phyloP scores from a whole-genome alignment of 441 rosid genomes.

The Jatropha multifida region DNA sequence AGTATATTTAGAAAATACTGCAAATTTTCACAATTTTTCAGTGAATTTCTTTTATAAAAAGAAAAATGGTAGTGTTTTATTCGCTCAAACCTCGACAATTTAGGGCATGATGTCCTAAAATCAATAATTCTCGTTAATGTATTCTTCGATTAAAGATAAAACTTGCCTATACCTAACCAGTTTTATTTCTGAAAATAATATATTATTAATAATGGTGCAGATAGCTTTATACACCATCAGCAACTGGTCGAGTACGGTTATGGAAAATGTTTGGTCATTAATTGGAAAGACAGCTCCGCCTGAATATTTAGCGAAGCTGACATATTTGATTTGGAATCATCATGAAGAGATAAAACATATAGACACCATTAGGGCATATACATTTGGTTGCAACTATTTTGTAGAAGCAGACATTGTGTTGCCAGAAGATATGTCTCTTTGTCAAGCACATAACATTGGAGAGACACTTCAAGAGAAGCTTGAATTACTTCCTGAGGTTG shows the following conservation, averaged over 20 bases:
- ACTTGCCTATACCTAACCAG: too few relatives aligned
- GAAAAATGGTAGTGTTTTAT: too few relatives aligned
- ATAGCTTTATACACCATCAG: conserved; percentile 64
- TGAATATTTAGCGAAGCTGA: conserved; percentile 59
- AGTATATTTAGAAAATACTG: conserved; percentile 12
- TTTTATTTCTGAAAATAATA: too few relatives aligned
- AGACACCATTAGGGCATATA: conserved; percentile 67
- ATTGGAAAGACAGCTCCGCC: conserved; percentile 72
- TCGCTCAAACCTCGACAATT: too few relatives aligned
- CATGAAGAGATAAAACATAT: conserved; percentile 62
- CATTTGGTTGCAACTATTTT: conserved; percentile 61
- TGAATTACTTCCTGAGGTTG: conserved; percentile 63
- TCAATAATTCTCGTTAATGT: too few relatives aligned
- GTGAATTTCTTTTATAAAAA: too few relatives aligned
- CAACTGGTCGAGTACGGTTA: conserved; percentile 62
- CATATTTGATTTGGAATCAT: conserved; percentile 75
- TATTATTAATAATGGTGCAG: conserved; percentile 31
- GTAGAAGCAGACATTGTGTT: conserved; percentile 68
- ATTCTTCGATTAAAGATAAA: too few relatives aligned
- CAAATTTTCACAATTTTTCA: too few relatives aligned
- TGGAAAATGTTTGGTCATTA: conserved; percentile 65
- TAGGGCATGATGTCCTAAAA: too few relatives aligned
- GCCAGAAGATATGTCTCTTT: conserved; percentile 57
- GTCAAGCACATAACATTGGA: conserved; percentile 64
- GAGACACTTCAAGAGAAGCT: conserved; percentile 77